These are phyloP conservation scores for Leccinum olivaceopallidum DNA, from an alignment of 768 basidiomycete genomes.

Conservation along the genomic window DNA sequence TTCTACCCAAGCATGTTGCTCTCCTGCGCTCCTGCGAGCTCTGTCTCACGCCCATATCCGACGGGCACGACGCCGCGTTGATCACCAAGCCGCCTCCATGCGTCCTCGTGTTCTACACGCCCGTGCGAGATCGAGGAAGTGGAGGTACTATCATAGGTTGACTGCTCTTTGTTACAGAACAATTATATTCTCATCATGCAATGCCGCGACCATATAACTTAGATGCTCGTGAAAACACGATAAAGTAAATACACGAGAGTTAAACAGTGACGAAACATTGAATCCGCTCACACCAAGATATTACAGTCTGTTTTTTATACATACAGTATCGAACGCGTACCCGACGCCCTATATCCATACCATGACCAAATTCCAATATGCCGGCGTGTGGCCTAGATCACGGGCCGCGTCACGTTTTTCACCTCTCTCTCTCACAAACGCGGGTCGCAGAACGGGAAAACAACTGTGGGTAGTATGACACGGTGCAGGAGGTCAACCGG, in stretches of 20 bases:
- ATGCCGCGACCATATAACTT: too few relatives aligned
- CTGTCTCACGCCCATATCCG: conserved; percentile 28
- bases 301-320: background rate
- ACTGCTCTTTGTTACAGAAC: too few relatives aligned
- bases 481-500: background rate
- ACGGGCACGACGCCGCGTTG: conserved; percentile 15
- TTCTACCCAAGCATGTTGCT: conserved; percentile 67
- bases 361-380: background rate
- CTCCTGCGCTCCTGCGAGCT: conserved; percentile 72
- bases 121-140: too few relatives aligned
- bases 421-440: background rate
- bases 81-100: conserved; percentile 31
- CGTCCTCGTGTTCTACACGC: conserved; percentile 81
- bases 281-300: background rate
- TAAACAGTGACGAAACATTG: too few relatives aligned
- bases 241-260: too few relatives aligned
- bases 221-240: too few relatives aligned
- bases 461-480: background rate
- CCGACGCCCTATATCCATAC: too few relatives aligned
- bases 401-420: background rate
- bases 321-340: too few relatives aligned
- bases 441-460: background rate
- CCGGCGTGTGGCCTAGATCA: background rate
- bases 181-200: too few relatives aligned
- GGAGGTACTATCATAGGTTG: too few relatives aligned